Base-by-base conservation (phyloP, 2,329 filamentous ascomycete genomes). In the Thermochaetoides dissita region DNA sequence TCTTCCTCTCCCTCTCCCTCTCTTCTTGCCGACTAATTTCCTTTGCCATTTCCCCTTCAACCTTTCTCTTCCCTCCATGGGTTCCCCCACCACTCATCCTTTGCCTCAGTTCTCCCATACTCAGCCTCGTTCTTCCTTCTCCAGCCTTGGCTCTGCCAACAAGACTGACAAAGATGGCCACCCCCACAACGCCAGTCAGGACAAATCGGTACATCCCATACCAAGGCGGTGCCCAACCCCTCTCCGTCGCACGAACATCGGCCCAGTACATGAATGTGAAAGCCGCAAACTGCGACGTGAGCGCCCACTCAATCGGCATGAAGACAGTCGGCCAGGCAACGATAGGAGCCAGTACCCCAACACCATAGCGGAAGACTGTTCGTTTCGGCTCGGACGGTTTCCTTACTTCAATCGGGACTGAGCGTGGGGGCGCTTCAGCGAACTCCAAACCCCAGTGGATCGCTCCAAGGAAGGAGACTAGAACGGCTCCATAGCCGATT, bases 401-500 rank as follows among this genome's bases (percentile, higher is more conserved):
- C 5, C 17, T 24, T 5, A 3, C 5, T 24, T 24, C 17, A 24
- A 24, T 5, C 17, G 17, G 17, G 17, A 24, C 17, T 24, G 17
- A 24, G 17, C 17, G 17, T 24, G 17, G 3, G 17, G 17, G 17
- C 5, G 17, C 17, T 66, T 73, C 72, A 39, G 83, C 83, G 60
- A 81, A 93, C 63, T 94, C 87, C 11, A 94, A 70, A 43, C 88
- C 88, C 89, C 75, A 95, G 63, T 95, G 89, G 55, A 94, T 79
- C 31, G 88, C 88, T 36, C 89, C 89, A 1, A 95, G 74, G 69
- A 94, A 95, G 29, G 87, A 94, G 53, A 94, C 83, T 54, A 94
- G 91, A 44, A 93, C 77, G 38, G 88, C 89, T 42, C 89, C 88
- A 54, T 93, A 94, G 45, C 86, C 88, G 42, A 95, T 73, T 62